Conservation (phyloP, 164 flowering plant genomes). For the Vitis labrusca region DNA sequence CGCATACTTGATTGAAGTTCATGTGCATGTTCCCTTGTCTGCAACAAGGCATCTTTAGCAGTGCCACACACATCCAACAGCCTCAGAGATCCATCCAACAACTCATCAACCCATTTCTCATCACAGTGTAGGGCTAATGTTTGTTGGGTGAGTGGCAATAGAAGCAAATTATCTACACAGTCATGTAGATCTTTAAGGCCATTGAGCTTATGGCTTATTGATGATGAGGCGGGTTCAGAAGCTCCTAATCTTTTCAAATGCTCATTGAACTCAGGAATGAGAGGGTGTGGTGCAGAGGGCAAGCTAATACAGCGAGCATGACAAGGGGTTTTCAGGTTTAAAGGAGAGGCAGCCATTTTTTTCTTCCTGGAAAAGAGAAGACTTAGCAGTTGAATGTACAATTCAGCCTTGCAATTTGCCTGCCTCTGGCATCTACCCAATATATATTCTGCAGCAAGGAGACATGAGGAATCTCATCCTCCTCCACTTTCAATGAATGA, state of each 20-base stretch:
- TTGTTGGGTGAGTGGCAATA: slow-evolving; percentile 25
- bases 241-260: slow-evolving; percentile 24
- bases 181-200: slow-evolving; percentile 28
- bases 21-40: slow-evolving; percentile 25
- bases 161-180: slow-evolving; percentile 27
- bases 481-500: no score
- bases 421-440: no score
- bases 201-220: slow-evolving; percentile 18
- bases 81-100: slow-evolving; percentile 35
- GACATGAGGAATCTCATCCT: no score
- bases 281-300: slow-evolving; percentile 35
- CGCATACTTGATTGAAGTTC: slow-evolving; percentile 39
- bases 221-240: slow-evolving; percentile 19
- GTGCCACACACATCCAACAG: slow-evolving; percentile 31
- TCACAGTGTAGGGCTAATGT: slow-evolving; percentile 1
- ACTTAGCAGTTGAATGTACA: no score
- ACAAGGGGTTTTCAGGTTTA: not conserved
- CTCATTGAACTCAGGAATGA: slow-evolving; percentile 14
- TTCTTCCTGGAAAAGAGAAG: no score
- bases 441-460: no score
- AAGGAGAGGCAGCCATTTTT: slow-evolving; percentile 1
- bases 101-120: slow-evolving; percentile 24
- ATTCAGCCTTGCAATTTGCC: no score
- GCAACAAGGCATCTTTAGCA: slow-evolving; percentile 24
- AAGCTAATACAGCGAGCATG: slow-evolving; percentile 31